Percentiles rank a stretch among this genome's conserved stretches.
These are phyloP conservation scores for Mimosa pudica DNA, from an alignment of 306 rosid species.

Conservation along the genomic window DNA sequence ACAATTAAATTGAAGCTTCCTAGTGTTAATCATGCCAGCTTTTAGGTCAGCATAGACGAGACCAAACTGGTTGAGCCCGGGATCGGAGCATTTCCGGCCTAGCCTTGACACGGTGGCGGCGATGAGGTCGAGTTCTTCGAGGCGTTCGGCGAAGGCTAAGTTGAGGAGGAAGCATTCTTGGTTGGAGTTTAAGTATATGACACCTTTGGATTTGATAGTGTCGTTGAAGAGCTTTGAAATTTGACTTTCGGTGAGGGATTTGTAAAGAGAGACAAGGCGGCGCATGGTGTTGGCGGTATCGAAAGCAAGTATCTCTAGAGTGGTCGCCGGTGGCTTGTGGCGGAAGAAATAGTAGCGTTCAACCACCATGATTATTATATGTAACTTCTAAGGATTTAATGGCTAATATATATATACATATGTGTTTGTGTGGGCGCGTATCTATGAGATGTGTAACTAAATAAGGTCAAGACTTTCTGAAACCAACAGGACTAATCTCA, in stretches of 20 bases:
- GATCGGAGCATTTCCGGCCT: conserved; percentile 41
- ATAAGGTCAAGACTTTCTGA: background rate
- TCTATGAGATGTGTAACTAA: background rate
- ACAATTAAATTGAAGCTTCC: conserved; percentile 38
- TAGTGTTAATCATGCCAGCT: conserved; percentile 21
- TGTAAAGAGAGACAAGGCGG: conserved; percentile 57
- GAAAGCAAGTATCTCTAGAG: conserved; percentile 64
- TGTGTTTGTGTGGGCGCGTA: background rate
- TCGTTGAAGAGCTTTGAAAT: conserved; percentile 41
- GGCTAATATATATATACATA: background rate
- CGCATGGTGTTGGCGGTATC: conserved; percentile 70
- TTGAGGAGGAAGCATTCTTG: conserved; percentile 61
- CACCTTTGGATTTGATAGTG: conserved; percentile 47
- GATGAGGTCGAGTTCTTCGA: conserved; percentile 59
- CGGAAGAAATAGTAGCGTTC: conserved; percentile 39
- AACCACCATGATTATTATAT: conserved; percentile 37
- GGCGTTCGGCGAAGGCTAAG: conserved; percentile 65
- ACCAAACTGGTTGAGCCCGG: conserved; percentile 37
- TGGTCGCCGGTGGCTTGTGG: conserved; percentile 27
- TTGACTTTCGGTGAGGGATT: conserved; percentile 56
- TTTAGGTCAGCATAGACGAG: conserved; percentile 40
- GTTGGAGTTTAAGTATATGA: conserved; percentile 43
- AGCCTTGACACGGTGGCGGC: conserved; percentile 53
- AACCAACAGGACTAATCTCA: too few species aligned
- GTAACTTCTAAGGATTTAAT: background rate